These are phyloP conservation scores for Lachnellula willkommii DNA, from an alignment of 2,329 filamentous ascomycete species.

Conservation along the genomic window DNA sequence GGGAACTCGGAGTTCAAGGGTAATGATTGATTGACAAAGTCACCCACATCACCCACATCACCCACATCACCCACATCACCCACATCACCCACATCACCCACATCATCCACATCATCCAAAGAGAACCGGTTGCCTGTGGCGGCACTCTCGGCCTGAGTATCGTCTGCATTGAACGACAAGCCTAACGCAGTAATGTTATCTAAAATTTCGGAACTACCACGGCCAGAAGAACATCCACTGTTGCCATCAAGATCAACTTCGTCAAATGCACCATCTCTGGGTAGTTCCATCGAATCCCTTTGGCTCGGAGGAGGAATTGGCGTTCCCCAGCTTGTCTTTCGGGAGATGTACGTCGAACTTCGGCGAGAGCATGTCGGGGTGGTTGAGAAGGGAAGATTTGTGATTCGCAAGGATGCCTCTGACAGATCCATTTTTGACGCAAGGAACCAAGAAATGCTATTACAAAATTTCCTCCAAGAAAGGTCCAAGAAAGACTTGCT, in stretches of 20 bases:
- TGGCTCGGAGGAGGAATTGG: conserved; percentile 28
- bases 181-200: conserved; percentile 39
- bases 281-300: conserved; percentile 10
- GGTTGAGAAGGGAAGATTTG: conserved; percentile 14
- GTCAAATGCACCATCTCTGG: conserved; percentile 31
- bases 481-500: conserved; percentile 29
- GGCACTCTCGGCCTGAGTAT: conserved; percentile 10
- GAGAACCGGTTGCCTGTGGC: conserved; percentile 20
- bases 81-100: conserved; percentile 1
- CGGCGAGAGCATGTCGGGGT: conserved; percentile 29
- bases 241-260: conserved; percentile 30
- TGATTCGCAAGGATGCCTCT: conserved; percentile 8
- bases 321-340: conserved; percentile 37
- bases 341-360: conserved; percentile 36
- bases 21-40: conserved; percentile 10
- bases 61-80: conserved; percentile 28
- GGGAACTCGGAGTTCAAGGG: conserved; percentile 33
- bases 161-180: conserved; percentile 34
- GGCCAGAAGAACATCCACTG: conserved; percentile 26
- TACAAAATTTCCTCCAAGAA: conserved; percentile 30
- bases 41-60: conserved; percentile 24
- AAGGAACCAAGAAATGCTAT: conserved; percentile 23
- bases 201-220: conserved; percentile 35
- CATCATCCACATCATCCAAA: conserved; percentile 20
- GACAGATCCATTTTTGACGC: conserved; percentile 25